Evolutionary conservation across 2,329 filamentous ascomycete genomes (phyloP), one percentile per base, ranked within the genome.

Genomic region (Aspergillus calidoustus): DNA sequence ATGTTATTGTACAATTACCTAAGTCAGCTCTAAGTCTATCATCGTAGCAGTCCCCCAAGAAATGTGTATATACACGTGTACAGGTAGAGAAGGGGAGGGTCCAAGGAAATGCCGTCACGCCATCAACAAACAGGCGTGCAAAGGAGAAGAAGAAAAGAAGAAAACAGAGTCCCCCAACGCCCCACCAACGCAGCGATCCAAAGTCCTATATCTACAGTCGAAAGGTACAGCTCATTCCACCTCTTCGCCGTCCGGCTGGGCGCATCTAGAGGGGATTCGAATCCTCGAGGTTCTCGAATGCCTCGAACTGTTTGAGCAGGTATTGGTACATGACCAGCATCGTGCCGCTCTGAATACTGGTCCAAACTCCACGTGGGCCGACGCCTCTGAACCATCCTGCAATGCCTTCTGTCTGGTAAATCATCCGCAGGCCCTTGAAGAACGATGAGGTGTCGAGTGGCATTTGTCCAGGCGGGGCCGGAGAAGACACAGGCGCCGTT

Each of bases 281-380:
- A 56, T 72, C 74, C 28, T 69, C 67, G 9, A 62, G 34, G n/a
- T 56, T 60, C 48, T 74, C 78, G 69, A 82, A 79, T n/a, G 78
- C 68, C 62, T 93, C 90, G 67, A 98, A 84, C 77, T 89, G 87
- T 71, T 90, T 89, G 73, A 98, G 80, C 59, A 98, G 82, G 63
- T 89, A 90, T 80, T 98, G 94, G 77, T 98, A 98, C 76, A 97
- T 82, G 69, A 98, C 93, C 74, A 98, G 83, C 94, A 98, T 98
- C 67, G 92, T 96, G 47, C 93, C 91, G 72, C 91, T 97, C 81
- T 99, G 95, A 61, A 98, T 92, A 72, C 94, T 97, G 23, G 95
- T 99, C 95, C 95, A 99, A 15, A 98, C 92, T 60, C 90, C 90
- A 57, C 95, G 87, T 1, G 95, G 95, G 0, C 94, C 94, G 1